Evolutionary conservation across 1,284 basidiomycete genomes (phyloP), one percentile per base, ranked within the genome.

Genomic region (Puccinia polysora): DNA sequence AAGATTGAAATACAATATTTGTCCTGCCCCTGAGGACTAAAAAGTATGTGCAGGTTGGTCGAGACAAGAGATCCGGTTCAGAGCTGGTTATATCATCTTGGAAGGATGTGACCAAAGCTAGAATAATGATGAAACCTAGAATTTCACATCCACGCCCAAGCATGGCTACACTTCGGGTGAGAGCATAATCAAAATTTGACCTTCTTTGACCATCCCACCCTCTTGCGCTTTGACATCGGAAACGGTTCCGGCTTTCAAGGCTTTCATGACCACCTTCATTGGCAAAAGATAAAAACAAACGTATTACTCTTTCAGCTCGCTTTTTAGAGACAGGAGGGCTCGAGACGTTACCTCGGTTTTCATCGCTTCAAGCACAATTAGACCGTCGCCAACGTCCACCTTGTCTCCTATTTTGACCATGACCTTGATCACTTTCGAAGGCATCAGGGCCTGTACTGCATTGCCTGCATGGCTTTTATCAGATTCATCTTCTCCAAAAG

Each of bases 281-380:
- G n/a, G 49, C 20, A 40, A 1, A 28, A 55, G 50, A 58, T 45
- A 49, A 23, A n/a, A n/a, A 23, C 30, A 69, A 56, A n/a, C n/a
- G n/a, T n/a, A n/a, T n/a, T n/a, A 52, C n/a, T 18, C 14, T 14
- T 20, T 28, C 30, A 55, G 30, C 15, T 15, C 20, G 25, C 14
- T 47, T 25, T 20, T 25, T 25, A 53, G 30, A 47, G 50, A 59
- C n/a, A 65, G 36, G 36, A 34, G 36, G 36, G 55, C 20, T 32
- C 20, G 25, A 58, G n/a, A 59, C 43, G 23, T 58, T 23, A 71
- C 74, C 38, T 70, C 91, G 75, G 90, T 94, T 85, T 96, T 96
- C 92, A 95, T 96, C 77, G 90, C 93, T 82, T 95, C 92, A 76
- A 95, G 81, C 23, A 95, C 86, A 34, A 92, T 86, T 12, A 91